Conservation (phyloP, 2,329 filamentous ascomycete species). For the Sporothrix schenckii region DNA sequence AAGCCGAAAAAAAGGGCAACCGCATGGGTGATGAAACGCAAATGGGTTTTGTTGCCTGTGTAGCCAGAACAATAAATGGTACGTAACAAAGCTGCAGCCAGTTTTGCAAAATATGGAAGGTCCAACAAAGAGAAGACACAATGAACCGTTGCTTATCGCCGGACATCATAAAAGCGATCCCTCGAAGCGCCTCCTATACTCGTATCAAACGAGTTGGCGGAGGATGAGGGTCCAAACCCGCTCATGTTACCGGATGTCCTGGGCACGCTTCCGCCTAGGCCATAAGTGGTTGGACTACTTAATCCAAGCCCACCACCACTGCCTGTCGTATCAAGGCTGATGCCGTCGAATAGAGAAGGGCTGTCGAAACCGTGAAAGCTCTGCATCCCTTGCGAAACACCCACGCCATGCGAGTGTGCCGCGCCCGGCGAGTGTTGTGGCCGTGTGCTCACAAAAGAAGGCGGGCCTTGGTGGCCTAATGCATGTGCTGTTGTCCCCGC, state of each 20-base stretch:
- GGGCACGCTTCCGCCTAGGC: constrained; percentile 38
- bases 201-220: constrained; percentile 40
- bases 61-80: too few species aligned
- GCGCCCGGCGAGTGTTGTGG: constrained; percentile 35
- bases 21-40: too few species aligned
- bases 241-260: constrained; percentile 37
- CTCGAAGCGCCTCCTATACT: constrained; percentile 30
- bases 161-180: constrained; percentile 37
- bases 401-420: constrained; percentile 29
- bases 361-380: constrained; percentile 38
- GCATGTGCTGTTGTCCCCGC: constrained; percentile 18
- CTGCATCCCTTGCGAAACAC: constrained; percentile 35
- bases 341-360: constrained; percentile 39
- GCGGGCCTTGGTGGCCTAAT: constrained; percentile 33
- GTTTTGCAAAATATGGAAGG: neutral
- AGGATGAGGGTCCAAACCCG: constrained; percentile 30
- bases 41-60: too few species aligned
- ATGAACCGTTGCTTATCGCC: constrained; percentile 20
- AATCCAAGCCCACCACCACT: constrained; percentile 38
- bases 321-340: constrained; percentile 40
- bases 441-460: constrained; percentile 35
- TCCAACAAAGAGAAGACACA: neutral
- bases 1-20: too few species aligned
- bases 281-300: constrained; percentile 37
- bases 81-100: too few species aligned